These are phyloP conservation scores for Articulospora tetracladia DNA, from an alignment of 495 filamentous ascomycete species.

Conservation along the genomic window DNA sequence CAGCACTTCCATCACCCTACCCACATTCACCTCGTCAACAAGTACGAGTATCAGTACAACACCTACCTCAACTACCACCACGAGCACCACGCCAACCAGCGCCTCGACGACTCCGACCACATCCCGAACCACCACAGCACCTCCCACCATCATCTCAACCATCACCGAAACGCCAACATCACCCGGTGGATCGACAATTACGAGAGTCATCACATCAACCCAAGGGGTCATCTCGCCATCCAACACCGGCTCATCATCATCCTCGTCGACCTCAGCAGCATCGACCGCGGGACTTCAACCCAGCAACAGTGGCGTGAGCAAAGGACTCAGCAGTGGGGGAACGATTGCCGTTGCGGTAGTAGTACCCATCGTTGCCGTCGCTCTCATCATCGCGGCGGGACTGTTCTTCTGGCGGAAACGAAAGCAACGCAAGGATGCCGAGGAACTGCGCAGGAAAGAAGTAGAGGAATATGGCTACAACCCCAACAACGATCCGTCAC, in stretches of 20 bases:
- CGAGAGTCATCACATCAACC: conserved; percentile 16
- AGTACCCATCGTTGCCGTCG: conserved; percentile 86
- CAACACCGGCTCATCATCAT: conserved; percentile 19
- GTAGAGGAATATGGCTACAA: conserved; percentile 96
- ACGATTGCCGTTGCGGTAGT: conserved; percentile 92
- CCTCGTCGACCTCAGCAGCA: conserved; percentile 23
- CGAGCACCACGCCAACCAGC: conserved; percentile 17
- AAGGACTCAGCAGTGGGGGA: conserved; percentile 55
- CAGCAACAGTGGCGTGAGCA: conserved; percentile 5
- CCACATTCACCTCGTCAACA: conserved; percentile 15
- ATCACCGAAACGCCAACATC: conserved; percentile 1
- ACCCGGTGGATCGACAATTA: conserved; percentile 8
- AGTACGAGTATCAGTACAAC: conserved; percentile 2
- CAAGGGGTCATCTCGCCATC: conserved; percentile 4
- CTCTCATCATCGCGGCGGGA: conserved; percentile 68
- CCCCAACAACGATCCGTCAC: conserved; percentile 85
- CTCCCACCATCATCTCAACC: conserved; percentile 21
- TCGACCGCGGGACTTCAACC: conserved; percentile 26
- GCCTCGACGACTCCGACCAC: conserved; percentile 30
- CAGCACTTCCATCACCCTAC: background rate
- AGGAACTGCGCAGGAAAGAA: conserved; percentile 86
- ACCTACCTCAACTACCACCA: conserved; percentile 17
- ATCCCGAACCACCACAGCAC: conserved; percentile 22
- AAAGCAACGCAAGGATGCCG: conserved; percentile 78
- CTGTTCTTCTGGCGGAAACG: conserved; percentile 85